phyloP scores from a whole-genome alignment of 2,329 filamentous ascomycete species.

The Stagonosporopsis cucurbitacearum region DNA sequence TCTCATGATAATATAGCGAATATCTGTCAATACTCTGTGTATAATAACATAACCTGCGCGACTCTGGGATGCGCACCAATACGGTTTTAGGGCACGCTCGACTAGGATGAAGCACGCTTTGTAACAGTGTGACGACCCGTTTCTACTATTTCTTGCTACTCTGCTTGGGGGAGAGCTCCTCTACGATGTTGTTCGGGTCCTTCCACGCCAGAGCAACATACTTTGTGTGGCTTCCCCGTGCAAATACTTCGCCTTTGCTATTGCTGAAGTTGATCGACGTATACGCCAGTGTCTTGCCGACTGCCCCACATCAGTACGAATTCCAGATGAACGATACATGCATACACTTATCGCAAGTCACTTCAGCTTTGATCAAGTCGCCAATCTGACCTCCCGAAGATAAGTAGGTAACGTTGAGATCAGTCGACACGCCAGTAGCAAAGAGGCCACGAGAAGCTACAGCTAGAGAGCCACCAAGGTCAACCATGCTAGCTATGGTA shows the following conservation, averaged over 20 bases:
- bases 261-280: slow-evolving; percentile 69
- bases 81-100: background rate
- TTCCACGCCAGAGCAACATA: slow-evolving; percentile 67
- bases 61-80: background rate
- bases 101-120: background rate
- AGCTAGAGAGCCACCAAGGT: slow-evolving; percentile 70
- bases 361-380: slow-evolving; percentile 65
- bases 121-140: background rate
- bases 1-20: too few relatives aligned
- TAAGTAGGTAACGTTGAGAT: slow-evolving; percentile 71
- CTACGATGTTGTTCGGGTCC: slow-evolving; percentile 66
- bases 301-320: slow-evolving; percentile 40
- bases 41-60: background rate
- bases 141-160: slow-evolving; percentile 30
- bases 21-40: too few relatives aligned
- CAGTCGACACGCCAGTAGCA: slow-evolving; percentile 70
- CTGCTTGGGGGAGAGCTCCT: slow-evolving; percentile 58
- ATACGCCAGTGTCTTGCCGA: slow-evolving; percentile 70
- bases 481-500: slow-evolving; percentile 77
- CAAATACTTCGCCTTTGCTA: slow-evolving; percentile 64
- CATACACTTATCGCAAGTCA: slow-evolving; percentile 69
- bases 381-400: slow-evolving; percentile 68
- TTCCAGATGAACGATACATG: background rate
- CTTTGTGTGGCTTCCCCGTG: slow-evolving; percentile 72
- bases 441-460: slow-evolving; percentile 70